phyloP scores from a whole-genome alignment of 2,329 filamentous ascomycete genomes.

The Xylaria digitata region DNA sequence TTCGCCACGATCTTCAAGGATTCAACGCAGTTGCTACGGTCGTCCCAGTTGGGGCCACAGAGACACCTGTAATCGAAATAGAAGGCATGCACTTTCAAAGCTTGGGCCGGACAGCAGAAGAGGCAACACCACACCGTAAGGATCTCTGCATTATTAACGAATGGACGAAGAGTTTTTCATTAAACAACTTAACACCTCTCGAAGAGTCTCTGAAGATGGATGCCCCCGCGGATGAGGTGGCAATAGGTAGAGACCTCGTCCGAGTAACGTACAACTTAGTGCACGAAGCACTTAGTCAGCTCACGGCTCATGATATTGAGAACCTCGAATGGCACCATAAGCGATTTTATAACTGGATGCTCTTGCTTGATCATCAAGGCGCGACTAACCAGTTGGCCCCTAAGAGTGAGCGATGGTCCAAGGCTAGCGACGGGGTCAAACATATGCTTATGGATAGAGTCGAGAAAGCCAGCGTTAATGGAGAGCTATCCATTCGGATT shows the following conservation, averaged over 20 bases:
- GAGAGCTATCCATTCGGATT: slow-evolving; percentile 24
- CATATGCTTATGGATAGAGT: slow-evolving; percentile 25
- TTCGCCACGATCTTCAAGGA: slow-evolving; percentile 28
- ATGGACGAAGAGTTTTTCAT: slow-evolving; percentile 13
- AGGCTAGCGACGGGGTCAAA: slow-evolving; percentile 16
- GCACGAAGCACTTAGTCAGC: slow-evolving; percentile 20
- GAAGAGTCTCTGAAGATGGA: slow-evolving; percentile 6
- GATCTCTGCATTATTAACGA: slow-evolving; percentile 20
- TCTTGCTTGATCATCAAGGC: slow-evolving; percentile 6
- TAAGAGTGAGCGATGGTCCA: slow-evolving; percentile 23
- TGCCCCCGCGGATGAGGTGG: slow-evolving; percentile 5
- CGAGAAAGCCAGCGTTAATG: slow-evolving; percentile 21
- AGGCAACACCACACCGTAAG: background rate
- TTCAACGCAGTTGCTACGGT: slow-evolving; percentile 11
- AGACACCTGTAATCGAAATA: slow-evolving; percentile 24
- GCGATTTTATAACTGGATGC: slow-evolving; percentile 30
- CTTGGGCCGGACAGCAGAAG: slow-evolving; percentile 16
- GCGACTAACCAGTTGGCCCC: slow-evolving; percentile 17
- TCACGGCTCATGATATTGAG: slow-evolving; percentile 12
- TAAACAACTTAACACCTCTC: slow-evolving; percentile 7
- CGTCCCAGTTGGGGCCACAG: background rate
- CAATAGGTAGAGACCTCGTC: slow-evolving; percentile 18
- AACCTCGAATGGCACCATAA: slow-evolving; percentile 28
- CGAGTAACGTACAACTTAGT: slow-evolving; percentile 23
- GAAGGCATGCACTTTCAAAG: slow-evolving; percentile 28